Percentiles rank a stretch among this genome's conserved stretches.
Evolutionary conservation across 768 basidiomycete species (phyloP).

Genomic region (Plicaturopsis crispa): DNA sequence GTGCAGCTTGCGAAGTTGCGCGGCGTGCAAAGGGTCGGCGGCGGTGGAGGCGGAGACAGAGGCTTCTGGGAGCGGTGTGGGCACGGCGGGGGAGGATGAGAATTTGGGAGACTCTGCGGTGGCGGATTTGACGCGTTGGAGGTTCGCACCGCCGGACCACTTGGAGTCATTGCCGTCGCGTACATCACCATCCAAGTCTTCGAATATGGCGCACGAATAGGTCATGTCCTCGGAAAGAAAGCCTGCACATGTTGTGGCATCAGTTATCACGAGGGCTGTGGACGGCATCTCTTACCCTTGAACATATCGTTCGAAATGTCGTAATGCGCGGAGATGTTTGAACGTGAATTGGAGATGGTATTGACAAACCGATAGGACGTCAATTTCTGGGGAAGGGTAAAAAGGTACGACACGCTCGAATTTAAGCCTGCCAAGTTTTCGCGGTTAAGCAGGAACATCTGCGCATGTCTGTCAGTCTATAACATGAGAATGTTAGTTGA

Average conservation of each 20-base stretch:
- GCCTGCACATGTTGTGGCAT: conserved; percentile 11
- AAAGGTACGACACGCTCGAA: conserved; percentile 43
- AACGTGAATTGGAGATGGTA: conserved; percentile 54
- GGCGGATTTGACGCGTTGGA: conserved; percentile 13
- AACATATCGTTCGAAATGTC: conserved; percentile 79
- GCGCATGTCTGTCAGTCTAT: neutral
- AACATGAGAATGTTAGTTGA: conserved; percentile 3
- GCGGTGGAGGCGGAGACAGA: neutral
- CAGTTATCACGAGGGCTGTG: conserved; percentile 4
- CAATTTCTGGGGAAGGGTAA: conserved; percentile 44
- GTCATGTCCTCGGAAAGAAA: conserved; percentile 47
- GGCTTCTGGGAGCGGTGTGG: neutral
- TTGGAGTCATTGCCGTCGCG: conserved; percentile 20
- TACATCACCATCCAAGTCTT: conserved; percentile 45
- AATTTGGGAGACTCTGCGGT: conserved; percentile 18
- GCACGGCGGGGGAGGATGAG: neutral
- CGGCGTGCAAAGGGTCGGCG: conserved; percentile 29
- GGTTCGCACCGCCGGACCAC: conserved; percentile 13
- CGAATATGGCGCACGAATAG: conserved; percentile 48
- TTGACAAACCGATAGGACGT: conserved; percentile 58
- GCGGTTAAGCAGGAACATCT: conserved; percentile 62
- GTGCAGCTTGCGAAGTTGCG: conserved; percentile 54
- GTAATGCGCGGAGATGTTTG: conserved; percentile 71
- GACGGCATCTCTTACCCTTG: conserved; percentile 42
- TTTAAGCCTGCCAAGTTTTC: conserved; percentile 40